Evolutionary conservation across 371 early-diverging fungal species (phyloP), one percentile per base, ranked within the genome.

Genomic region (Blastocladiella emersonii): DNA sequence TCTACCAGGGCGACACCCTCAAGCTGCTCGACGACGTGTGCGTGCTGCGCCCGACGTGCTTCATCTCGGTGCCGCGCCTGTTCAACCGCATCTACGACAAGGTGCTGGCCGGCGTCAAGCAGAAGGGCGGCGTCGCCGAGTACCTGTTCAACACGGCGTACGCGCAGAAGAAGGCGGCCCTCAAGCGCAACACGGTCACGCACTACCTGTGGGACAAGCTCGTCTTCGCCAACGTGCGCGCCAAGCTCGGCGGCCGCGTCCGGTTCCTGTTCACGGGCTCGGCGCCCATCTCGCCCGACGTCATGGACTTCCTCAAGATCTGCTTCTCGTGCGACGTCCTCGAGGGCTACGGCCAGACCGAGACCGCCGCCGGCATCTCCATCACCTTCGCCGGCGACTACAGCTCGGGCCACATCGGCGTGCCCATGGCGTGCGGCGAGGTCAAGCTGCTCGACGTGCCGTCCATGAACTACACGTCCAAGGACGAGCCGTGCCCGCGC

Each of bases 331-430:
- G 84, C 56, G 76, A 82, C 51, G 82, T 98, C 7, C 79, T 78
- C 68, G 92, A 98, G 75, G 98, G 96, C 23, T 98, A 94, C 76
- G 97, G 98, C n/a, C 88, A 87, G 67, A 96, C 97, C 34, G 98
- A 98, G 71, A 84, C 88, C 32, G 80, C 82, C 35, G 93, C 90
- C 27, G 84, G 85, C 66, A 74, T 81, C 65, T 65, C 75, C 49
- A 72, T 82, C 70, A 85, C 84, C 12, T 66, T 76, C 48, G 63
- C 65, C 27, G 79, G 75, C 49, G 87, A 87, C 59, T 72, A 76
- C 67, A 77, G 76, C 34, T 73, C 85, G 10, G 94, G 90, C 45
- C 88, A 89, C 63, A 87, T 97, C 34, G 99, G 98, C 41, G 78
- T 85, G 53, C 98, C 79, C 39, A 67, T 83, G 65, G 78, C 84